Evolutionary conservation across 2,329 filamentous ascomycete genomes (phyloP).

Genomic region (Aspergillus hiratsukae): DNA sequence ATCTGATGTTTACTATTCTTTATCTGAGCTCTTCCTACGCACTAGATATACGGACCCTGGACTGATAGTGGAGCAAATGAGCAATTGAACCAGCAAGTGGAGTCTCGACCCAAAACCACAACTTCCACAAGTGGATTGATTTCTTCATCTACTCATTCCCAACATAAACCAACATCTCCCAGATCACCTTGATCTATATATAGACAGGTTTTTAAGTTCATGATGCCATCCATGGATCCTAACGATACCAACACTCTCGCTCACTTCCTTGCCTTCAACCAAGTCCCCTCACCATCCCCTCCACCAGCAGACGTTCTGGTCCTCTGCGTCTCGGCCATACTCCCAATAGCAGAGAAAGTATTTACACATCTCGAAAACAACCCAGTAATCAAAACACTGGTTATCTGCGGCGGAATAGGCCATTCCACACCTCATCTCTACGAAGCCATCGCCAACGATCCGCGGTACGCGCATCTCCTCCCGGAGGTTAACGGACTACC

Average conservation of each 20-base stretch:
- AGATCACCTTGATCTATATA: neutral
- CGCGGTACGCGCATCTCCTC: conserved; percentile 24
- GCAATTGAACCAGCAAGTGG: neutral
- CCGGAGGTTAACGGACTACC: conserved; percentile 30
- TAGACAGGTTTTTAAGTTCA: neutral
- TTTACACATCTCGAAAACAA: conserved; percentile 29
- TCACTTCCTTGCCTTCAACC: conserved; percentile 25
- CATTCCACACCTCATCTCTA: conserved; percentile 44
- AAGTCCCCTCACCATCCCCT: conserved; percentile 15
- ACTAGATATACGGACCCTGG: too few relatives aligned
- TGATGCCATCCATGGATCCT: neutral
- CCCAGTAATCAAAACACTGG: conserved; percentile 33
- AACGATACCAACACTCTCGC: conserved; percentile 29
- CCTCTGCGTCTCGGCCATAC: conserved; percentile 39
- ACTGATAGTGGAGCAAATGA: too few relatives aligned
- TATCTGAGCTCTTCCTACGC: too few relatives aligned
- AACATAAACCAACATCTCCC: neutral
- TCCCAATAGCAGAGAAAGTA: conserved; percentile 31
- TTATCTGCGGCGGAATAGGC: conserved; percentile 44
- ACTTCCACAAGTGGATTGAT: neutral
- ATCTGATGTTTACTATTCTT: too few relatives aligned
- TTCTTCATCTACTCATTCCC: neutral
- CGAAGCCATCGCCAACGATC: conserved; percentile 33
- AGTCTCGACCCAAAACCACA: neutral
- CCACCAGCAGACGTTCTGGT: conserved; percentile 34